Evolutionary conservation across 2,329 filamentous ascomycete species (phyloP), one percentile per base, ranked within the genome.

Genomic region (Colletotrichum trifolii): DNA sequence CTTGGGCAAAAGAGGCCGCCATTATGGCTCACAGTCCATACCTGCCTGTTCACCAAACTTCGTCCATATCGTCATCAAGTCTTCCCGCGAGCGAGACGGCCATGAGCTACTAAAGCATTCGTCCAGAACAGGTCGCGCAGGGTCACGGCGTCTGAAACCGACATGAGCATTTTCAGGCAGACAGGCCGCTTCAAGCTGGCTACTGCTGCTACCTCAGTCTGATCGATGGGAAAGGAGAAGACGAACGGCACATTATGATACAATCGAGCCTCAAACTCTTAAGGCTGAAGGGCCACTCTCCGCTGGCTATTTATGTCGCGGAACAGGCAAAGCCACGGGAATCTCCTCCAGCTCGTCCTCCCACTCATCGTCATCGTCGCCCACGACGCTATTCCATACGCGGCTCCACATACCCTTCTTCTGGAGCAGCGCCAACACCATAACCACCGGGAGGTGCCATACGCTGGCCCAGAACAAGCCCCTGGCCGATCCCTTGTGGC

Each of bases 391-490:
- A 60, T 83, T 86, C 89, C 91, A 95, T n/a, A 95, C 87, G 13
- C 94, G 85, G 68, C 89, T 86, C 93, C 93, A 96, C 78, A 97
- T 85, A 0, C 94, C 95, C 80, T 94, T 97, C 85, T 99, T 99
- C 78, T 97, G 93, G 60, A 91, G 87, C 77, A 98, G 90, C 3
- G 94, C 95, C 66, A 97, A 82, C 50, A 97, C 93, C 83, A 99
- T 88, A 46, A 98, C 85, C 34, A 91, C 91, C 0, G 96, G 96
- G 52, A 99, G 77, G 79, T 97, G 94, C 96, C 95, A 98, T 9
- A 99, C 93, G 76, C 93, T 97, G 2, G 96, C 94, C 96, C 96
- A 99, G 77, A 99, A 99, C 56, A 99, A 78, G 0, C 91, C 90
- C 60, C 93, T 86, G 2, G 96, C 94, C 15, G 87, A 93, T 2